Conservation (phyloP, 2,329 filamentous ascomycete species). For the Bipolaris victoriae region DNA sequence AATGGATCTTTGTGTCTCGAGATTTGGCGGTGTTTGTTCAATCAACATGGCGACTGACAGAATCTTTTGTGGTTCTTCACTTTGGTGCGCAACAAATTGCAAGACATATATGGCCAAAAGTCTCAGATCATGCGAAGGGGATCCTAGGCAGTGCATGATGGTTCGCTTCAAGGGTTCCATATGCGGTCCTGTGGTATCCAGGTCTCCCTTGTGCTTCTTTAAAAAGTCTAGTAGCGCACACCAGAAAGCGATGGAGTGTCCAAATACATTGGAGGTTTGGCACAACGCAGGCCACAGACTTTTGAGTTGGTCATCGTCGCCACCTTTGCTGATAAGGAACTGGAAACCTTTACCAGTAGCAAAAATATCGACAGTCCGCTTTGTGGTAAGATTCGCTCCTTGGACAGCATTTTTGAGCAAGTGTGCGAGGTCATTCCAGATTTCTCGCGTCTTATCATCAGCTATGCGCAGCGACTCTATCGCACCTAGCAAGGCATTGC, state of each 20-base stretch:
- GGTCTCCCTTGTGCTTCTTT: conserved; percentile 65
- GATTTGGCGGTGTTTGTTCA: conserved; percentile 77
- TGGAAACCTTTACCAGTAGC: conserved; percentile 77
- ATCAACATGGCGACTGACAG: conserved; percentile 74
- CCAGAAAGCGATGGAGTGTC: conserved; percentile 54
- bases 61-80: conserved; percentile 58
- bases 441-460: conserved; percentile 24
- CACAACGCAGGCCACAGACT: conserved; percentile 69
- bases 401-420: conserved; percentile 29
- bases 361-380: conserved; percentile 56
- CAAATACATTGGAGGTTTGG: conserved; percentile 69
- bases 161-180: conserved; percentile 67
- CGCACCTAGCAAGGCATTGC: conserved; percentile 41
- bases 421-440: conserved; percentile 30
- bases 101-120: conserved; percentile 76
- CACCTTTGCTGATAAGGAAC: conserved; percentile 68
- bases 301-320: conserved; percentile 57
- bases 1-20: conserved; percentile 77
- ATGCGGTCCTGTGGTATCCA: conserved; percentile 59
- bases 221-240: conserved; percentile 59
- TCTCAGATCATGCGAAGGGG: conserved; percentile 76
- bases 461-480: conserved; percentile 30
- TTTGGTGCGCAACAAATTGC: conserved; percentile 60
- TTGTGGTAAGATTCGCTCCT: background rate
- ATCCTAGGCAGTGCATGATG: conserved; percentile 75